Evolutionary conservation across 208 protist species (phyloP).

Genomic region (Herpetomonas tarakana): DNA sequence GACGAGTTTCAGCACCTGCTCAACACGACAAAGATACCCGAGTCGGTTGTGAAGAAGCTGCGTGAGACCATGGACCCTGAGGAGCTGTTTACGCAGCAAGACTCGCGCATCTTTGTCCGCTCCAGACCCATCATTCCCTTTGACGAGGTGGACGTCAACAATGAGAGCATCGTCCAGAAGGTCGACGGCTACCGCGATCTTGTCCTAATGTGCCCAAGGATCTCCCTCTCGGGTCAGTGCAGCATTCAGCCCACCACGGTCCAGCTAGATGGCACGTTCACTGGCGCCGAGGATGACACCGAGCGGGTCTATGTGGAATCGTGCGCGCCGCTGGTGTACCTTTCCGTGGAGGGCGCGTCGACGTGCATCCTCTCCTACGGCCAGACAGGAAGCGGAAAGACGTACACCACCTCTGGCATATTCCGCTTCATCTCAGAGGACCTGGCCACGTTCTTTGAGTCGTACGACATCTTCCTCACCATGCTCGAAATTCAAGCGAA

Average conservation of each 20-base stretch:
- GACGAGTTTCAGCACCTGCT: constrained; percentile 83
- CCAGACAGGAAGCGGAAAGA: constrained; percentile 92
- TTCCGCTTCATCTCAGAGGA: constrained; percentile 62
- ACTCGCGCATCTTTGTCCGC: constrained; percentile 87
- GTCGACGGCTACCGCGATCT: constrained; percentile 68
- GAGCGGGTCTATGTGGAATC: constrained; percentile 72
- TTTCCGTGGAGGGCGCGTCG: constrained; percentile 75
- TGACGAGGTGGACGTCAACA: constrained; percentile 66
- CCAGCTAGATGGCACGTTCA: constrained; percentile 75
- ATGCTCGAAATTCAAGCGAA: constrained; percentile 80
- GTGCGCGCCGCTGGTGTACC: constrained; percentile 71
- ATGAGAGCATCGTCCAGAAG: constrained; percentile 78
- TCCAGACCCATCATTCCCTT: constrained; percentile 77
- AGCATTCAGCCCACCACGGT: constrained; percentile 73
- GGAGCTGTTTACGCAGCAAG: constrained; percentile 76
- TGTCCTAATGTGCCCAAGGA: constrained; percentile 82
- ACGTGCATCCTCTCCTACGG: constrained; percentile 90
- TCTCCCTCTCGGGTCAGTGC: constrained; percentile 78
- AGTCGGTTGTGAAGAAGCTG: constrained; percentile 49
- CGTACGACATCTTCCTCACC: constrained; percentile 69
- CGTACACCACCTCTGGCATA: constrained; percentile 80
- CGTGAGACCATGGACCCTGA: constrained; percentile 54
- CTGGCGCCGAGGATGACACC: constrained; percentile 54
- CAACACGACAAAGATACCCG: constrained; percentile 58
- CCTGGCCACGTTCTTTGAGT: constrained; percentile 52